Base-by-base conservation (phyloP, 2,329 filamentous ascomycete species). In the Pseudonectria buxi region DNA sequence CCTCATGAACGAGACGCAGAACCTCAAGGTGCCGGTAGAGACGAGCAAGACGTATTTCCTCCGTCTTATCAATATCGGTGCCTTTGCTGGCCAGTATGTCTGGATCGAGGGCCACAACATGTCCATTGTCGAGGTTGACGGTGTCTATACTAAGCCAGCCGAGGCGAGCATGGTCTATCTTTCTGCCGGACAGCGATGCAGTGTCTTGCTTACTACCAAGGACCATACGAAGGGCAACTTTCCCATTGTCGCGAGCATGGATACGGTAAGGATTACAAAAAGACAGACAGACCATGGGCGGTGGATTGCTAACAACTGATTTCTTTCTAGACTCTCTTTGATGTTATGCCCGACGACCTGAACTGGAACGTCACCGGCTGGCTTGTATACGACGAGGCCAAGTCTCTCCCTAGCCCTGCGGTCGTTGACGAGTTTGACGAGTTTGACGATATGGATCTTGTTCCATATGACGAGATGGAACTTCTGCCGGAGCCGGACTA, bases 361-460 rank as follows among this genome's bases (percentile, higher is more conserved):
- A 83, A 90, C 53, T 79, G 74, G 52, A 82, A 82, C 45, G 71
- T 73, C 12, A 82, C 78, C 0, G 75, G 75, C n/a, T 81, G 76
- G 74, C 65, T 83, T 1, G 67, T 73, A 6, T 80, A 81, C 50
- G 66, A 80, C 46, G 50, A 61, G 2, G 40, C 56, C 9, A 64
- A 70, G 13, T 42, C 61, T 0, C 56, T 72, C 0, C 70, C 74
- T 2, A 55, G 65, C 0, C 66, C 85, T 1, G 68, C 72, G 0
- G 39, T 68, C 0, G 54, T 88, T 3, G 68, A 81, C 29, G 71
- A 74, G 10, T 78, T 86, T 31, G 62, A 80, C 15, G 72, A 79
- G 2, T 80, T 83, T 39, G 86, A 95, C 49, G 88, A 94, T 53
- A 77, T 83, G 44, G 69, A 62, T 0, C 71, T 94, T 1, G 69